Conservation (phyloP, 371 early-diverging fungal species). For the Conidiobolus incongruus region DNA sequence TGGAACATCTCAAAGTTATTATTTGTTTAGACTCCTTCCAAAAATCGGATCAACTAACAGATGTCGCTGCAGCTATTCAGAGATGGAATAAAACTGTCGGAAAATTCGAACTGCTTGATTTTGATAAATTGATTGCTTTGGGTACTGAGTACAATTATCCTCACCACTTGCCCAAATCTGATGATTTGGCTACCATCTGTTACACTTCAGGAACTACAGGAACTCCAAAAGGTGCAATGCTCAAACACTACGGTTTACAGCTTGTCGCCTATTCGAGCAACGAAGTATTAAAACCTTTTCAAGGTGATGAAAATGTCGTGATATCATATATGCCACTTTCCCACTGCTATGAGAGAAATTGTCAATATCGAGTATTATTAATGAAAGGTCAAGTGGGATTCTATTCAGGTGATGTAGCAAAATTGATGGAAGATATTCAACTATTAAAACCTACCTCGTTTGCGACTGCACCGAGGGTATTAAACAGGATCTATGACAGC, state of each 20-base stretch:
- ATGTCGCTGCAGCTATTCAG: slow-evolving; percentile 12
- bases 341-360: slow-evolving; percentile 65
- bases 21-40: slow-evolving; percentile 46
- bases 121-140: slow-evolving; percentile 31
- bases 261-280: too few species aligned
- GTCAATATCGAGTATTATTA: slow-evolving; percentile 18
- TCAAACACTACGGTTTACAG: slow-evolving; percentile 20
- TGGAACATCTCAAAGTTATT: slow-evolving; percentile 38
- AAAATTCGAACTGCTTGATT: slow-evolving; percentile 23
- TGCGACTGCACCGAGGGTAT: slow-evolving; percentile 67
- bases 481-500: slow-evolving; percentile 71
- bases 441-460: slow-evolving; percentile 62
- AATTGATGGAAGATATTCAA: slow-evolving; percentile 59
- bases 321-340: slow-evolving; percentile 14
- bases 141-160: slow-evolving; percentile 13
- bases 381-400: slow-evolving; percentile 48
- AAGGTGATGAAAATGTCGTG: not conserved
- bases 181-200: slow-evolving; percentile 68
- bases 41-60: slow-evolving; percentile 16
- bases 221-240: slow-evolving; percentile 43
- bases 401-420: slow-evolving; percentile 53
- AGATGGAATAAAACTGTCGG: too few species aligned
- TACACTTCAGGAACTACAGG: slow-evolving; percentile 90
- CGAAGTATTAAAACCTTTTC: slow-evolving; percentile 1
- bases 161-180: slow-evolving; percentile 16